Conservation (phyloP, 805 yeast species). For the Teunomyces kruisii region DNA sequence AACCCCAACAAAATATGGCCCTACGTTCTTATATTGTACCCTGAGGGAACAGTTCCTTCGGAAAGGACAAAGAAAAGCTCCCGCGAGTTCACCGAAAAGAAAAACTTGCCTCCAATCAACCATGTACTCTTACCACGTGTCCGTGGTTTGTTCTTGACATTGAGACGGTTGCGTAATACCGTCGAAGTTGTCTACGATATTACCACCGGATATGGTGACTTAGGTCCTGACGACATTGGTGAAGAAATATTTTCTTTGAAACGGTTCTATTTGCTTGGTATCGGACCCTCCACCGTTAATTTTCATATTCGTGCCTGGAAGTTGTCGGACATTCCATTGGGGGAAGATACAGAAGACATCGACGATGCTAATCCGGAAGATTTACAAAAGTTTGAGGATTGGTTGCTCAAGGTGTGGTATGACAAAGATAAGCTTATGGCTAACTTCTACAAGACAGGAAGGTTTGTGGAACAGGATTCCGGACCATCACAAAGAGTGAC, state of each 20-base stretch:
- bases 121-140: slow-evolving; percentile 80
- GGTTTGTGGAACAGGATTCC: slow-evolving; percentile 33
- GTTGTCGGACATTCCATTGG: slow-evolving; percentile 63
- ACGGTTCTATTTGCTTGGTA: slow-evolving; percentile 64
- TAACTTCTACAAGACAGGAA: slow-evolving; percentile 55
- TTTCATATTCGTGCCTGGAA: slow-evolving; percentile 61
- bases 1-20: slow-evolving; percentile 30
- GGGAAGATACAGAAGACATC: slow-evolving; percentile 38
- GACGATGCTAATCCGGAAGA: slow-evolving; percentile 45
- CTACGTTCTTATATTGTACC: slow-evolving; percentile 75
- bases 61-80: slow-evolving; percentile 61
- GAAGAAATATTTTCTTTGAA: slow-evolving; percentile 72
- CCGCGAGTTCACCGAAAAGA: slow-evolving; percentile 53
- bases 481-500: slow-evolving; percentile 14
- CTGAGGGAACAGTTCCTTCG: slow-evolving; percentile 92
- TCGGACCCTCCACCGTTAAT: slow-evolving; percentile 66
- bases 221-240: slow-evolving; percentile 61
- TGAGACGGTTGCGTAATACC: slow-evolving; percentile 54
- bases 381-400: slow-evolving; percentile 57
- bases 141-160: slow-evolving; percentile 71
- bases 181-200: slow-evolving; percentile 71
- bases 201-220: slow-evolving; percentile 81
- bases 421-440: slow-evolving; percentile 75
- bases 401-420: slow-evolving; percentile 75
- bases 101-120: slow-evolving; percentile 47